Evolutionary conservation across 768 basidiomycete species (phyloP).

Genomic region (Tephrocybe sp.): DNA sequence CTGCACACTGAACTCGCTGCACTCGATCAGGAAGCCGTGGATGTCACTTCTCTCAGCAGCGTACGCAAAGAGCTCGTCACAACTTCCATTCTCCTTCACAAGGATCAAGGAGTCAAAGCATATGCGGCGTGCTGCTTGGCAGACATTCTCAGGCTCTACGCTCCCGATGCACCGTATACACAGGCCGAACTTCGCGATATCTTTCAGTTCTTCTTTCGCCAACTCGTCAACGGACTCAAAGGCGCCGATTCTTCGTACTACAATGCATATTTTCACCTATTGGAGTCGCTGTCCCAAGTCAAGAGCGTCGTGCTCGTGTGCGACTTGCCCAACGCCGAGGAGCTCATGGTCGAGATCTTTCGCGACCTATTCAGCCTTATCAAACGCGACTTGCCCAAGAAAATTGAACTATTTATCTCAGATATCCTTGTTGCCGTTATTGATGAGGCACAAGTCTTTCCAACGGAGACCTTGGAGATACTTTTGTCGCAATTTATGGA

Average conservation of each 20-base stretch:
- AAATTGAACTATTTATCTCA: slow-evolving; percentile 81
- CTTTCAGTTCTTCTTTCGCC: slow-evolving; percentile 94
- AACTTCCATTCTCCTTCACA: slow-evolving; percentile 83
- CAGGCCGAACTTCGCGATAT: slow-evolving; percentile 88
- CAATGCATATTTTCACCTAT: slow-evolving; percentile 90
- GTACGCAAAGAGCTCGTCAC: slow-evolving; percentile 80
- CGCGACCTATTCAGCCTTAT: slow-evolving; percentile 80
- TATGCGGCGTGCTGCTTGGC: slow-evolving; percentile 93
- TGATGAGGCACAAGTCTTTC: slow-evolving; percentile 81
- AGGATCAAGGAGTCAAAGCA: slow-evolving; percentile 94
- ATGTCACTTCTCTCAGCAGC: slow-evolving; percentile 63
- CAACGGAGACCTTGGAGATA: slow-evolving; percentile 72
- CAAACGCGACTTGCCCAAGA: slow-evolving; percentile 67
- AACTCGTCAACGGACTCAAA: slow-evolving; percentile 73
- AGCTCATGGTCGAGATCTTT: slow-evolving; percentile 81
- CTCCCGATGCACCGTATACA: slow-evolving; percentile 96
- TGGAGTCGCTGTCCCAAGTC: slow-evolving; percentile 90
- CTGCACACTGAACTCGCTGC: slow-evolving; percentile 76
- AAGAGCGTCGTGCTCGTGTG: slow-evolving; percentile 94
- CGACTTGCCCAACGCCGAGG: slow-evolving; percentile 85
- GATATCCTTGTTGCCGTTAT: slow-evolving; percentile 89
- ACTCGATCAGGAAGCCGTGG: slow-evolving; percentile 86
- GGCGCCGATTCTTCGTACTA: slow-evolving; percentile 82
- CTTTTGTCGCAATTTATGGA: slow-evolving; percentile 86
- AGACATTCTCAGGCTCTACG: slow-evolving; percentile 89